A percentile compares a stretch with the other conserved stretches of the same genome.
These are phyloP conservation scores for Melanogaster broomeanus DNA, from an alignment of 768 basidiomycete species.

Conservation along the genomic window DNA sequence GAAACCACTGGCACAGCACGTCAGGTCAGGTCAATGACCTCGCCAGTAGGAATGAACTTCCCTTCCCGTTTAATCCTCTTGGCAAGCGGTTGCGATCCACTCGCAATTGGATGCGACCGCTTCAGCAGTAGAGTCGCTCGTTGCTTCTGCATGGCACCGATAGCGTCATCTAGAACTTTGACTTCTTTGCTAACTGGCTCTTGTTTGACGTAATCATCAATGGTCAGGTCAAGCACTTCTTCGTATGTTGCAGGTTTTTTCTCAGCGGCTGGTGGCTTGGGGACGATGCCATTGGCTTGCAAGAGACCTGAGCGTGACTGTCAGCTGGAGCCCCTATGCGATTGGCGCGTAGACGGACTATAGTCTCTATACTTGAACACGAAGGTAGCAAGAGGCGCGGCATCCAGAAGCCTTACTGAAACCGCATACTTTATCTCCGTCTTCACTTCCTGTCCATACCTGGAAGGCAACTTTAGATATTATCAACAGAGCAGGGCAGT, in stretches of 20 bases:
- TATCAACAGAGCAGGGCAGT: not conserved
- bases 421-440: not conserved
- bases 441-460: constrained; percentile 24
- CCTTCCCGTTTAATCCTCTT: constrained; percentile 32
- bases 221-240: constrained; percentile 27
- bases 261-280: constrained; percentile 7
- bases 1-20: not conserved
- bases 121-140: not conserved
- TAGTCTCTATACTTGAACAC: constrained; percentile 32
- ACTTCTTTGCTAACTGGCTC: constrained; percentile 8
- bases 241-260: not conserved
- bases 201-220: constrained; percentile 5
- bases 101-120: not conserved
- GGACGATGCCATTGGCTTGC: constrained; percentile 28
- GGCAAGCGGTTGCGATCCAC: constrained; percentile 5
- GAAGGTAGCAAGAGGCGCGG: constrained; percentile 24
- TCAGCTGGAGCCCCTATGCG: not conserved
- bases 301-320: constrained; percentile 20
- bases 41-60: constrained; percentile 10
- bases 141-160: constrained; percentile 1
- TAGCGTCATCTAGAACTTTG: constrained; percentile 3
- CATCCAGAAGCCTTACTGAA: constrained; percentile 11
- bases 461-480: constrained; percentile 3
- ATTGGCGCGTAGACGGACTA: constrained; percentile 14
- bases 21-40: constrained; percentile 35